Conservation (phyloP, 1,284 basidiomycete species). For the Tausonia pullulans region DNA sequence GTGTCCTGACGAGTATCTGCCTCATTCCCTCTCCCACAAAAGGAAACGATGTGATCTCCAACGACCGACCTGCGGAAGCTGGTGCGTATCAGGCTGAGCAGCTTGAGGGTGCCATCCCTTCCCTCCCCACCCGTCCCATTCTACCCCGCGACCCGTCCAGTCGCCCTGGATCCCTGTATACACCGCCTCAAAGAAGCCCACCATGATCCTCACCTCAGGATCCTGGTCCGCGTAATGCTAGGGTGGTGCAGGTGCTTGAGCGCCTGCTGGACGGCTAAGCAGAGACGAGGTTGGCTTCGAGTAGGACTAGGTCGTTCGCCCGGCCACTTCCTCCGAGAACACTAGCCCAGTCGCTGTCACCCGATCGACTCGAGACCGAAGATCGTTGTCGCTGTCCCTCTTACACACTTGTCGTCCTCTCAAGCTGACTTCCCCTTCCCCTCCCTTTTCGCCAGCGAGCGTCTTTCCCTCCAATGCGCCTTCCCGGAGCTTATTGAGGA, state of each 20-base stretch:
- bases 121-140: not conserved
- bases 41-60: not conserved
- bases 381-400: not conserved
- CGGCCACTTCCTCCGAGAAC: too few relatives aligned
- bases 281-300: too few relatives aligned
- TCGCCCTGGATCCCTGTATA: too few relatives aligned
- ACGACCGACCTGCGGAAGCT: constrained; percentile 1
- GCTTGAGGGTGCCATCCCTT: not conserved
- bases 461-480: constrained; percentile 4
- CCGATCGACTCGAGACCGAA: not conserved
- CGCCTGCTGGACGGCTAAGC: too few relatives aligned
- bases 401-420: not conserved
- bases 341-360: too few relatives aligned
- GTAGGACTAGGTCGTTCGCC: too few relatives aligned
- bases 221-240: too few relatives aligned
- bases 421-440: not conserved
- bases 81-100: not conserved
- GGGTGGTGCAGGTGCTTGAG: too few relatives aligned
- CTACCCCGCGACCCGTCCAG: not conserved
- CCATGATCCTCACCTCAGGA: too few relatives aligned
- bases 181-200: too few relatives aligned
- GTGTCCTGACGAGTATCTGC: not conserved
- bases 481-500: constrained; percentile 9
- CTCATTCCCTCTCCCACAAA: too few relatives aligned
- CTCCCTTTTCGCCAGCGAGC: not conserved